Conservation (phyloP, 495 filamentous ascomycete genomes). For the Geoglossum glabrum region DNA sequence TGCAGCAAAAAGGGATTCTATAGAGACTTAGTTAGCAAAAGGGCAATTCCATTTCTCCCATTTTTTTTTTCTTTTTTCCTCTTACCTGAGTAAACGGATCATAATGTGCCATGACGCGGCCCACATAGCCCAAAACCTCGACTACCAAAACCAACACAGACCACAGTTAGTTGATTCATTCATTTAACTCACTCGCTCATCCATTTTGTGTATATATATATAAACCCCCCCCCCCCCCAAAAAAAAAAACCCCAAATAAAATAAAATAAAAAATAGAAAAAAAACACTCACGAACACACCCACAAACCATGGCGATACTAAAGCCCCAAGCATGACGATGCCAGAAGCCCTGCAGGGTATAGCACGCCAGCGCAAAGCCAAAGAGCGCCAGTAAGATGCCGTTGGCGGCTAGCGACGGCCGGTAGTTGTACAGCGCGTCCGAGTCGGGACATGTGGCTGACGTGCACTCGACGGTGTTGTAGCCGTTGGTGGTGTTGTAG, state of each 20-base stretch:
- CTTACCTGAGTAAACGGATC: conserved; percentile 10
- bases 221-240: no score
- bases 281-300: neutral
- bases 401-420: conserved; percentile 22
- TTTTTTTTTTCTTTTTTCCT: neutral
- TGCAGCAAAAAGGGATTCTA: conserved; percentile 26
- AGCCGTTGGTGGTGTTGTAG: neutral
- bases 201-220: no score
- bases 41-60: neutral
- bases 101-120: conserved; percentile 8
- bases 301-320: neutral
- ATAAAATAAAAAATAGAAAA: neutral
- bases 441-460: conserved; percentile 12
- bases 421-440: conserved; percentile 14
- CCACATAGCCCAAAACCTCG: conserved; percentile 11
- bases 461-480: no score
- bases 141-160: no score
- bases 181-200: neutral
- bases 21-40: conserved; percentile 5
- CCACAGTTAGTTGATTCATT: conserved; percentile 4
- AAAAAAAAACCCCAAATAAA: neutral
- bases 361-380: conserved; percentile 14
- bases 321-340: conserved; percentile 5
- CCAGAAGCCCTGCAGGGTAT: conserved; percentile 19
- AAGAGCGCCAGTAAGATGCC: conserved; percentile 20